Evolutionary conservation across 768 basidiomycete genomes (phyloP), one percentile per base, ranked within the genome.

Genomic region (Russula emetica): DNA sequence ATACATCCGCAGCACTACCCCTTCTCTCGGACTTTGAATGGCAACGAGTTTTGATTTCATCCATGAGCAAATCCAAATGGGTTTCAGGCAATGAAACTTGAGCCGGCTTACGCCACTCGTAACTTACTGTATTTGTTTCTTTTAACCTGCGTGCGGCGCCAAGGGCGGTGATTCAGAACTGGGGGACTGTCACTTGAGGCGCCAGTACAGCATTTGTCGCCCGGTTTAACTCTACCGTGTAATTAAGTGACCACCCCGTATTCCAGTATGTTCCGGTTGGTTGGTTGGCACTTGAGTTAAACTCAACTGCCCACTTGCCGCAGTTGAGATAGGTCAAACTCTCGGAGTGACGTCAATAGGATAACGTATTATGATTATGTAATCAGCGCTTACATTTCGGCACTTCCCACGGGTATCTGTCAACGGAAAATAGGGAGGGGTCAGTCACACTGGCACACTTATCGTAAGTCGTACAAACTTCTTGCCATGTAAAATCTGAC

Each of bases 1-100:
- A 45, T 45, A 11, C 44, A n/a, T 45, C 44, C 44, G 44, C 44
- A n/a, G 18, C 44, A 45, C 44, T n/a, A 42, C 24, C 36, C 50
- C 54, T 3, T 2, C 20, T n/a, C 47, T 58, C 56, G 56, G 56
- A 45, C 44, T 58, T 47, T 58, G 56, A 58, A 56, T 44, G 24
- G 30, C 28, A 52, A 52, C 51, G 3, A 45, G n/a, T 45, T 22
- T 40, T 36, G 36, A 36, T 36, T 20, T n/a, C 40, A 40, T 40
- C 14, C 38, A 42, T 5, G n/a, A 45, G 8, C n/a, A 16, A 16
- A 18, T 44, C 42, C 42, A 20, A 26, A 26, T 50, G 49, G 49
- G 49, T 50, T 50, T 50, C 49, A 26, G 49, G 49, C 13, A 24
- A 11, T 50, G 49, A 50, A 50, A 50, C 20, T 50, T 50, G 49